Evolutionary conservation across 768 basidiomycete species (phyloP), one percentile per base, ranked within the genome.

Genomic region (Chlorophyllum brunneum): DNA sequence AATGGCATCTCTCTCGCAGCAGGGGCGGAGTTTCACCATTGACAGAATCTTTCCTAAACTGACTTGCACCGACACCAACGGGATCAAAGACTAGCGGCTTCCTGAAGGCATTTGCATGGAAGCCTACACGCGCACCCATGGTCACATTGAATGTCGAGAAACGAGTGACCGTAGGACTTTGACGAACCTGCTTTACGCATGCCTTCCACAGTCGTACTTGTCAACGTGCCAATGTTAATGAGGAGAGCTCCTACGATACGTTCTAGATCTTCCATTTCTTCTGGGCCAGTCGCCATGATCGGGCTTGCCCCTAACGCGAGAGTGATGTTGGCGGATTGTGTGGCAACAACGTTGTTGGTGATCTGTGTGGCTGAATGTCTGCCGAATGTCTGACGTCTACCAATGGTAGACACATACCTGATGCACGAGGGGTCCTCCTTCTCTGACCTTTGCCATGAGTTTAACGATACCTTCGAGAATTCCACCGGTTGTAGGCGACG

Each of bases 61-160:
- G 58, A 2, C 88, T 89, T 0, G 95, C 93, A 5, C 94, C 94
- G 0, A 93, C 78, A 16, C 91, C 95, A 9, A 98, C 95, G 2
- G 95, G 95, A 63, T 97, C 95, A 54, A 95, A 89, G 0, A 97
- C 77, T 10, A 97, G 67, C 0, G 91, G 88, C 61, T 86, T 92
- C 58, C 75, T 73, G 48, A 77, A 78, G 41, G 72, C 63, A 59
- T 93, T 95, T 11, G 86, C 88, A 56, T 74, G 76, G 39, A 61
- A 62, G 13, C 79, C 78, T 79, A 43, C 1, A 47, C 37, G 45
- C 6, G 54, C 15, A 43, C 26, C 1, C 50, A 20, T 33, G n/a
- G 46, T 50, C 23, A 11, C 22, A 16, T 18, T 47, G 10, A 39
- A 11, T 10, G n/a, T 18, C 22, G 20, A 20, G 9, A 15, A 20